Percentiles rank a stretch among this genome's conserved stretches.
Conservation (phyloP, 2,329 filamentous ascomycete genomes). For the Aspergillus sp. region DNA sequence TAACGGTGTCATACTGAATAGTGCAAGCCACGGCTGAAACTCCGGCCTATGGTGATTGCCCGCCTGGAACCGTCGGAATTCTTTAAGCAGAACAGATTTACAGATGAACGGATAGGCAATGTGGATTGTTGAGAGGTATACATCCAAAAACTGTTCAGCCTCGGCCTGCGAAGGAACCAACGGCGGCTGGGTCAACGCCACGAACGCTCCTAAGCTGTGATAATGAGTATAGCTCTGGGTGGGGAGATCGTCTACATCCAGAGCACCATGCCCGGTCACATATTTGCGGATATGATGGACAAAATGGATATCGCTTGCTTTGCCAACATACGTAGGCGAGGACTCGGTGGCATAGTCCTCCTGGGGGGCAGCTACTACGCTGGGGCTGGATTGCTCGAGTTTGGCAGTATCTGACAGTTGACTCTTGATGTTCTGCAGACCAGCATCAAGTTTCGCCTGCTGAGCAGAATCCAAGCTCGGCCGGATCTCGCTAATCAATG, state of each 20-base stretch:
- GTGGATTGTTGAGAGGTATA: neutral
- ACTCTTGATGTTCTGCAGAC: neutral
- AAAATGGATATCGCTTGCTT: constrained; percentile 41
- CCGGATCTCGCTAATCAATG: neutral
- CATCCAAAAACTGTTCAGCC: neutral
- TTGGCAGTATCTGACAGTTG: neutral
- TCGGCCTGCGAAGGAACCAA: neutral
- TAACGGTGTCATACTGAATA: neutral
- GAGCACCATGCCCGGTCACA: neutral
- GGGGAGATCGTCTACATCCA: neutral
- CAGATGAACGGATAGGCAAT: neutral
- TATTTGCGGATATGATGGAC: constrained; percentile 34
- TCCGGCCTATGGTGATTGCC: neutral
- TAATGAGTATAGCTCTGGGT: neutral
- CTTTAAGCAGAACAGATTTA: neutral
- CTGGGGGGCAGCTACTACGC: neutral
- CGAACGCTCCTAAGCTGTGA: neutral
- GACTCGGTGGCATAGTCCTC: constrained; percentile 5
- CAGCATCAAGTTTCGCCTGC: neutral
- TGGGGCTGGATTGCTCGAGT: neutral
- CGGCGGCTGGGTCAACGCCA: neutral
- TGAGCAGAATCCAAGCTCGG: neutral
- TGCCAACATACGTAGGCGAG: constrained; percentile 35
- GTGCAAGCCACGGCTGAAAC: neutral
- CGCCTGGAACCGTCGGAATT: neutral